phyloP scores from a whole-genome alignment of 2,329 filamentous ascomycete genomes.

The Thermomyces lanuginosus region DNA sequence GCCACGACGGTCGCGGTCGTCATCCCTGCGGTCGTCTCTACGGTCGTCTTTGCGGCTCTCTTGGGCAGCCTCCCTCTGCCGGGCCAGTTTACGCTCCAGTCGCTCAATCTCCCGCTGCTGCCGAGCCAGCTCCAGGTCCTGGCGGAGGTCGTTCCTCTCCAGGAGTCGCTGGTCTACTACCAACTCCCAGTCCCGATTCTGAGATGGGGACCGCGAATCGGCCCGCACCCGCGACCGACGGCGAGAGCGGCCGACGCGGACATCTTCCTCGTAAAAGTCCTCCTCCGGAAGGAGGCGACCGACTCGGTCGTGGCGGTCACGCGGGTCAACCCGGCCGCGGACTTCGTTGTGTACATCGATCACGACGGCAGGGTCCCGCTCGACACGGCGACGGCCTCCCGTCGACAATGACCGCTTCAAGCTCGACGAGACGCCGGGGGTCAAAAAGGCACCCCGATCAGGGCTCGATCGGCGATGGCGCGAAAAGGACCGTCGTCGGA shows the following conservation, averaged over 20 bases:
- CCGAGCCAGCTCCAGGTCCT: slow-evolving; percentile 19
- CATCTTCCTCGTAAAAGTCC: slow-evolving; percentile 6
- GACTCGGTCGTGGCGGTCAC: slow-evolving; percentile 13
- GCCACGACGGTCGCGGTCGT: slow-evolving; percentile 22
- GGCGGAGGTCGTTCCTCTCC: slow-evolving; percentile 17
- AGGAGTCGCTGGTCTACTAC: slow-evolving; percentile 19
- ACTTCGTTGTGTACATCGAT: slow-evolving; percentile 20
- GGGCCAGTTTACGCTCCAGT: slow-evolving; percentile 17
- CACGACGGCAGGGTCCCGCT: slow-evolving; percentile 15
- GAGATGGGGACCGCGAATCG: slow-evolving; percentile 8
- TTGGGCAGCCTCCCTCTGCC: slow-evolving; percentile 8
- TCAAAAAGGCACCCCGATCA: slow-evolving; percentile 12
- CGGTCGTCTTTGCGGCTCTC: slow-evolving; percentile 10
- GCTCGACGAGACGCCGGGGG: slow-evolving; percentile 11
- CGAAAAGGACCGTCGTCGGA: slow-evolving; percentile 18
- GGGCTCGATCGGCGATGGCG: slow-evolving; percentile 14
- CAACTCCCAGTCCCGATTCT: slow-evolving; percentile 19
- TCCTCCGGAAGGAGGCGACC: slow-evolving; percentile 10
- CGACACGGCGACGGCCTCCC: slow-evolving; percentile 15
- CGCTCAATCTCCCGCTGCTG: slow-evolving; percentile 22
- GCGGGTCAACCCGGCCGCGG: slow-evolving; percentile 11
- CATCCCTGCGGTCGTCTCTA: slow-evolving; percentile 30
- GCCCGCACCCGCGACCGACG: slow-evolving; percentile 11
- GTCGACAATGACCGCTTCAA: slow-evolving; percentile 22
- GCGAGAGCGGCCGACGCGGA: slow-evolving; percentile 9